A percentile compares a stretch with the other conserved stretches of the same genome.
Evolutionary conservation across 2,329 filamentous ascomycete species (phyloP).

Genomic region (Diplodia seriata): DNA sequence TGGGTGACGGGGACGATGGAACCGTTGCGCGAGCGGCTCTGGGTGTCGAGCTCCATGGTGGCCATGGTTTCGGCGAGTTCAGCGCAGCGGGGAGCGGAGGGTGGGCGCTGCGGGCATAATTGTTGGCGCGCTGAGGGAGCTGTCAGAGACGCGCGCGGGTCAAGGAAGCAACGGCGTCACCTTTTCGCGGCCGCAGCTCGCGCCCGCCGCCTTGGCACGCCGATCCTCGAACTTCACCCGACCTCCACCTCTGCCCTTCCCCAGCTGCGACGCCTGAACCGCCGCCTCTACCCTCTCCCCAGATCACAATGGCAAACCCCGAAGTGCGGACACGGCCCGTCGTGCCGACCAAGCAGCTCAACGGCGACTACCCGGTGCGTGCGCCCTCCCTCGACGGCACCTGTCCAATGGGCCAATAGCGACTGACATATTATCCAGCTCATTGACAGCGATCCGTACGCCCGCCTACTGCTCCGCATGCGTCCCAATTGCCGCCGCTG

Average conservation of each 20-base stretch:
- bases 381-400: conserved; percentile 37
- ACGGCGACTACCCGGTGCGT: conserved; percentile 87
- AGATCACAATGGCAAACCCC: conserved; percentile 25
- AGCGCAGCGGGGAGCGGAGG: conserved; percentile 19
- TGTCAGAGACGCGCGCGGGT: conserved; percentile 28
- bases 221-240: conserved; percentile 27
- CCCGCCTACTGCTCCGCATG: conserved; percentile 35
- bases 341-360: conserved; percentile 78
- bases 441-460: conserved; percentile 98
- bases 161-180: conserved; percentile 10
- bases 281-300: neutral
- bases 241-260: conserved; percentile 18
- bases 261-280: conserved; percentile 14
- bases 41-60: conserved; percentile 42
- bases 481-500: conserved; percentile 30
- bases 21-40: conserved; percentile 34
- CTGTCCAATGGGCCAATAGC: conserved; percentile 39
- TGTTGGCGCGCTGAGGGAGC: conserved; percentile 30
- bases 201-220: conserved; percentile 23
- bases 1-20: conserved; percentile 39
- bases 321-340: conserved; percentile 49
- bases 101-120: conserved; percentile 23
- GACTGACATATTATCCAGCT: conserved; percentile 66
- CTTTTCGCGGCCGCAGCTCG: conserved; percentile 28
- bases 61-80: conserved; percentile 19